Conservation (phyloP, 306 rosid genomes). For the Biancaea sappan region DNA sequence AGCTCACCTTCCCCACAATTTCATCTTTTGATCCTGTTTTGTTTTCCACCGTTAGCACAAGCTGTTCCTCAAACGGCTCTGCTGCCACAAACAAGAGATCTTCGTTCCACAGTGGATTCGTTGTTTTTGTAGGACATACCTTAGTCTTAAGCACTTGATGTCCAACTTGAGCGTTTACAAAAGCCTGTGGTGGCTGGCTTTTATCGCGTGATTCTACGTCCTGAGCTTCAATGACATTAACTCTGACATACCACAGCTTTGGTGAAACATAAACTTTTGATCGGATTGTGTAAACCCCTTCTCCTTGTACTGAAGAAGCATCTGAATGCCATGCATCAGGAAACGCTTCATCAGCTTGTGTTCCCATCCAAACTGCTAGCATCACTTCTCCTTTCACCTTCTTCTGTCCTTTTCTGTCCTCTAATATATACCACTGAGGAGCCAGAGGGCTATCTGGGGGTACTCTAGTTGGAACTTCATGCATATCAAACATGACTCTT, state of each 20-base stretch:
- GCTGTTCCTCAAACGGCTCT: slow-evolving; percentile 64
- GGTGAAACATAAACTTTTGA: slow-evolving; percentile 76
- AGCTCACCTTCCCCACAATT: slow-evolving; percentile 38
- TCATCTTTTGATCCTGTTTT: slow-evolving; percentile 49
- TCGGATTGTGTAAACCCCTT: slow-evolving; percentile 54
- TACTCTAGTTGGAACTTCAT: slow-evolving; percentile 68
- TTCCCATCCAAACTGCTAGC: slow-evolving; percentile 81
- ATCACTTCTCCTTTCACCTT: slow-evolving; percentile 61
- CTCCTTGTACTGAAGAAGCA: slow-evolving; percentile 52
- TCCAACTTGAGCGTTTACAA: slow-evolving; percentile 59
- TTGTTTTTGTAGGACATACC: slow-evolving; percentile 43
- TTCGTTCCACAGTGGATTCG: slow-evolving; percentile 64
- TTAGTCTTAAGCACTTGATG: slow-evolving; percentile 60
- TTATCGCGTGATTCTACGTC: slow-evolving; percentile 56
- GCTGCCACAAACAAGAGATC: slow-evolving; percentile 66
- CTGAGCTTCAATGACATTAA: slow-evolving; percentile 70
- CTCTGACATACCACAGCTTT: slow-evolving; percentile 67
- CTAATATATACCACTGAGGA: slow-evolving; percentile 68
- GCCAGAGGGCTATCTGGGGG: slow-evolving; percentile 79
- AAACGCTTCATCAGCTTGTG: slow-evolving; percentile 71
- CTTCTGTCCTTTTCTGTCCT: slow-evolving; percentile 36
- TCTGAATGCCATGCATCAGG: slow-evolving; percentile 70
- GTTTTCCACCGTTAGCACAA: slow-evolving; percentile 54
- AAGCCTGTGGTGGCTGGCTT: slow-evolving; percentile 57
- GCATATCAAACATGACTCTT: slow-evolving; percentile 58